A percentile compares a stretch with the other conserved stretches of the same genome.
Conservation (phyloP, 2,329 filamentous ascomycete species). For the Aspergillus fijiensis region DNA sequence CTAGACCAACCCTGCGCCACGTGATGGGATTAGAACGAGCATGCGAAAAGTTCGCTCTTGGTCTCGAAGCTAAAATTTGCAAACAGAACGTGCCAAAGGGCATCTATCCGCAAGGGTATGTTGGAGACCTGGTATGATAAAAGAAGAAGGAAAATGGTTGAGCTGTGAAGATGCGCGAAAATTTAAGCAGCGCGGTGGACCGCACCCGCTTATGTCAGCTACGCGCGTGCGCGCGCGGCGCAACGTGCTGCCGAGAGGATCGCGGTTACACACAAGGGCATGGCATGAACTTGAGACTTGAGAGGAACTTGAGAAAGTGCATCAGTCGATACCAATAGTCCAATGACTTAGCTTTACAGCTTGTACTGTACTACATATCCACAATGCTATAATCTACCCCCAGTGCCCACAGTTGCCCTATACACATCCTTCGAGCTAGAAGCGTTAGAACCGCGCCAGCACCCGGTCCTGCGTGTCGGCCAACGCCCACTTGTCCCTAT, state of each 20-base stretch:
- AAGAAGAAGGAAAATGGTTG: slow-evolving; percentile 26
- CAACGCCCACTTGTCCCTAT: slow-evolving; percentile 71
- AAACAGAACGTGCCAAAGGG: slow-evolving; percentile 31
- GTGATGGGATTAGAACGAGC: slow-evolving; percentile 47
- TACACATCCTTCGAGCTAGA: slow-evolving; percentile 37
- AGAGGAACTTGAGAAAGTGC: too few relatives aligned
- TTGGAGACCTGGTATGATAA: slow-evolving; percentile 43
- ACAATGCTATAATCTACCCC: not conserved
- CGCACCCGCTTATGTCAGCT: slow-evolving; percentile 15
- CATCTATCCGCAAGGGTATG: slow-evolving; percentile 47
- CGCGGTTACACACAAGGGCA: too few relatives aligned
- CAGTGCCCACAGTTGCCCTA: not conserved
- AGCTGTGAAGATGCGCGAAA: slow-evolving; percentile 16
- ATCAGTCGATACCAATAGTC: too few relatives aligned
- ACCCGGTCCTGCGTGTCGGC: slow-evolving; percentile 73
- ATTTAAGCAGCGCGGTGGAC: slow-evolving; percentile 19
- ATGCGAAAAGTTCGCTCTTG: slow-evolving; percentile 36
- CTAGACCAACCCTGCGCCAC: slow-evolving; percentile 25
- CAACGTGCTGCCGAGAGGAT: not conserved
- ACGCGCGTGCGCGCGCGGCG: not conserved
- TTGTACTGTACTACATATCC: not conserved
- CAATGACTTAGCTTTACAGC: too few relatives aligned
- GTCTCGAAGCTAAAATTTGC: slow-evolving; percentile 46
- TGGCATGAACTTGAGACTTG: too few relatives aligned
- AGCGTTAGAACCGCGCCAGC: slow-evolving; percentile 66